Evolutionary conservation across 2,329 filamentous ascomycete genomes (phyloP), one percentile per base, ranked within the genome.

Genomic region (Colletotrichum endophyticum): DNA sequence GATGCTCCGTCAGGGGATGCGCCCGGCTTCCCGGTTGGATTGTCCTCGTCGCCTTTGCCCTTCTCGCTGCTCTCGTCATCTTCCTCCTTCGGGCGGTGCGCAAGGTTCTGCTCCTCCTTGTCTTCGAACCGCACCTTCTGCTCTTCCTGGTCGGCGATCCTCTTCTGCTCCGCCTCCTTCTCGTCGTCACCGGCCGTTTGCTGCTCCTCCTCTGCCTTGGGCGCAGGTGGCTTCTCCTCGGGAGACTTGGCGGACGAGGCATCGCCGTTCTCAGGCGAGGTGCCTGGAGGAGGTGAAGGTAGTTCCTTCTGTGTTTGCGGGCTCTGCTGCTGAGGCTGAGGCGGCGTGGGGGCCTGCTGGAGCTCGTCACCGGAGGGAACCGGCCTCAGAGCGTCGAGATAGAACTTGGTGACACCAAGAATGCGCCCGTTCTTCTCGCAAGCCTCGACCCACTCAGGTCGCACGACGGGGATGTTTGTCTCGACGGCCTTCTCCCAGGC

Each of bases 361-460:
- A 79, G 74, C 70, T 86, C 83, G 67, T 87, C 84, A 76, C 79
- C 81, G 22, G 77, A 67, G 11, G 87, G 88, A 0, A 86, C 87
- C 7, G 88, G 88, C 56, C 89, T 85, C 80, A 91, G 86, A 28
- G 96, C 97, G 83, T 98, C 96, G 36, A 99, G 90, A 85, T 99
- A 99, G 86, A 98, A 99, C 80, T 96, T 96, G 80, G 97, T 94
- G 34, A 99, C 97, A 66, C 96, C 96, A 5, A 99, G 94, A 78
- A 99, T 98, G 76, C 96, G 92, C 61, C 96, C 96, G 84, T 95
- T 96, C 79, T 94, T 91, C 86, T 99, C 96, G 83, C 97, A 99
- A n/a, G 96, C 96, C 80, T 98, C 95, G 34, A 99, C 92, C 97
- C 97, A 99, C 85, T 99, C 97, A 25, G 97, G 97, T 53, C 97